Evolutionary conservation across 2,329 filamentous ascomycete species (phyloP), one percentile per base, ranked within the genome.

Genomic region (Alternaria gaisen): DNA sequence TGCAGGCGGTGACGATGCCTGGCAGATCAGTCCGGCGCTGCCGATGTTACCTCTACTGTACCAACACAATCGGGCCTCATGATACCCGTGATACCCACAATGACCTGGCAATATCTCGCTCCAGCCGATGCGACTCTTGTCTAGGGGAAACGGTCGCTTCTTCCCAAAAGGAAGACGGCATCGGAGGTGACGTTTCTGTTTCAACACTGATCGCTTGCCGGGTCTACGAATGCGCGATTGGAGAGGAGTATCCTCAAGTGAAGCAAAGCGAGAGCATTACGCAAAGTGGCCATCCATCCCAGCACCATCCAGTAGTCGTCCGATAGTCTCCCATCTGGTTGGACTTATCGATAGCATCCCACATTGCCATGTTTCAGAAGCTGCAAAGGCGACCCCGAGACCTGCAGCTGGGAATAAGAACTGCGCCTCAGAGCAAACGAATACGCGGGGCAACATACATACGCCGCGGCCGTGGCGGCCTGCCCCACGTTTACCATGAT

Each of bases 281-380:
- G 65, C 71, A 72, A 70, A 46, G 32, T 48, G 56, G 26, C 26
- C 26, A 30, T 20, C 40, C 50, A 63, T 58, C 69, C 71, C 66
- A 61, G 68, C 62, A 38, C 64, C 64, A 55, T 44, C 73, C 71
- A 72, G 69, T 72, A 65, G 64, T 52, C 63, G 66, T 63, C 36
- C 36, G n/a, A 9, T 40, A 20, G 36, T 40, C 36, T 40, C 66
- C 70, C 66, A 70, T 70, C 66, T 47, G 62, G 58, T 57, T 55
- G 63, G 67, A 68, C 63, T 61, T 76, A 76, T 76, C 71, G 70
- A 77, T 77, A 74, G 69, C 67, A 61, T 58, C 60, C 69, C 71
- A 66, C 67, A 64, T 63, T 63, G 56, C 66, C 56, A 55, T 72
- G 75, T 77, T 77, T 77, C 72, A 72, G 68, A 69, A 63, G 61